phyloP scores from a whole-genome alignment of 2,329 filamentous ascomycete genomes.

The Microcyclospora pomicola region DNA sequence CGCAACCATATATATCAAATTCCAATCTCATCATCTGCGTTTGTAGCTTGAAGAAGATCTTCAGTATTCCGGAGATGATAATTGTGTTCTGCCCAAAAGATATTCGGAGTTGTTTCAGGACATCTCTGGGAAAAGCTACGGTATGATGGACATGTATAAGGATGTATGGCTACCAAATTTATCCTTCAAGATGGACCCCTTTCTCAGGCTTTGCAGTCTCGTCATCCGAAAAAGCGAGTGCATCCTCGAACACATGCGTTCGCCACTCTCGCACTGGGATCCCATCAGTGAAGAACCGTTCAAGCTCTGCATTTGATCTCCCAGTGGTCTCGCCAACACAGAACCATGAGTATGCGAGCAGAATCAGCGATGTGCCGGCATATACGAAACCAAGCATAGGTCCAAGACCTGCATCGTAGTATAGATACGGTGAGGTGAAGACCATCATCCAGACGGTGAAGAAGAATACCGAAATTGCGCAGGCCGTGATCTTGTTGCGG shows the following conservation, averaged over 20 bases:
- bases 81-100: too few species aligned
- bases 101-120: too few species aligned
- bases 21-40: too few species aligned
- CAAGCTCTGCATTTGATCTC: conserved; percentile 24
- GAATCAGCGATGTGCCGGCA: conserved; percentile 8
- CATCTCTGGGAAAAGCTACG: too few species aligned
- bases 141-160: too few species aligned
- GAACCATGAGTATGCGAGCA: conserved; percentile 27
- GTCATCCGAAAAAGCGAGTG: too few species aligned
- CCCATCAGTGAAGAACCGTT: conserved; percentile 26
- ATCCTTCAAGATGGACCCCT: too few species aligned
- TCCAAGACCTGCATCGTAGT: conserved; percentile 23
- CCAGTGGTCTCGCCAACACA: conserved; percentile 29
- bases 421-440: conserved; percentile 30
- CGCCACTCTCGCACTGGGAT: conserved; percentile 12
- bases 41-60: too few species aligned
- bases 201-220: too few species aligned
- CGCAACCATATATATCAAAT: too few species aligned
- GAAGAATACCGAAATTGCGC: conserved; percentile 32
- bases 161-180: too few species aligned
- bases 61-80: too few species aligned
- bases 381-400: conserved; percentile 25
- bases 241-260: conserved; percentile 9
- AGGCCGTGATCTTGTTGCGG: conserved; percentile 33
- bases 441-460: conserved; percentile 29